These are phyloP conservation scores for Umbilicaria muhlenbergii DNA, from an alignment of 495 filamentous ascomycete genomes.

Conservation along the genomic window DNA sequence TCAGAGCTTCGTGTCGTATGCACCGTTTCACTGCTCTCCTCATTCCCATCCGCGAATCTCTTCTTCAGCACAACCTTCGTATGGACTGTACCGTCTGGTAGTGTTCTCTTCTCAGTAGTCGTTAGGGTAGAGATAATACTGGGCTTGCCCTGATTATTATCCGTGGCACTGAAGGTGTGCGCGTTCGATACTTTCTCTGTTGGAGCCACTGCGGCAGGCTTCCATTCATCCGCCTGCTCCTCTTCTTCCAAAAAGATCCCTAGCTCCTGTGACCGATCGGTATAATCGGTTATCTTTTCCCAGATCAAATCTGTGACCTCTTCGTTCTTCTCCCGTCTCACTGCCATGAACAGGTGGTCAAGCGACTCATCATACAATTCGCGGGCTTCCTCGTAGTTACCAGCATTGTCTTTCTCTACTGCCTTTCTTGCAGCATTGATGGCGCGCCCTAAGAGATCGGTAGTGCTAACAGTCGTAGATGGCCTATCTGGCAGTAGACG, in stretches of 20 bases:
- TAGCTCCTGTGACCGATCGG: slow-evolving; percentile 6
- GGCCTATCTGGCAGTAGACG: slow-evolving; percentile 10
- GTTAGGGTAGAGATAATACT: slow-evolving; percentile 41
- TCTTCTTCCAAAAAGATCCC: neutral
- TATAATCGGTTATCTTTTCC: slow-evolving; percentile 17
- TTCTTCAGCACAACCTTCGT: slow-evolving; percentile 45
- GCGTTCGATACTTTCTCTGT: slow-evolving; percentile 18
- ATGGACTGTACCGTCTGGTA: slow-evolving; percentile 44
- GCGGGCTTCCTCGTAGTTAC: too few relatives aligned
- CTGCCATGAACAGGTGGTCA: too few relatives aligned
- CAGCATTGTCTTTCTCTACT: too few relatives aligned
- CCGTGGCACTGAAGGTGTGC: neutral
- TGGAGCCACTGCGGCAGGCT: slow-evolving; percentile 18
- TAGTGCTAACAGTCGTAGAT: too few relatives aligned
- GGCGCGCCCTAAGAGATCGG: too few relatives aligned
- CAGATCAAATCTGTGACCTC: slow-evolving; percentile 22
- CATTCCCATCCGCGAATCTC: slow-evolving; percentile 46
- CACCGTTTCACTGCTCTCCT: slow-evolving; percentile 34
- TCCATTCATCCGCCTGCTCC: slow-evolving; percentile 17
- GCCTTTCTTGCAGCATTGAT: too few relatives aligned
- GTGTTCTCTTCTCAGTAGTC: slow-evolving; percentile 34
- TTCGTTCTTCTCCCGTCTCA: too few relatives aligned
- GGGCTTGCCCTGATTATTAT: slow-evolving; percentile 2
- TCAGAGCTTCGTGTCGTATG: slow-evolving; percentile 7
- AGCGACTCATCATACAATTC: too few relatives aligned